phyloP scores from a whole-genome alignment of 768 basidiomycete genomes.

The Leucogyrophana mollusca region DNA sequence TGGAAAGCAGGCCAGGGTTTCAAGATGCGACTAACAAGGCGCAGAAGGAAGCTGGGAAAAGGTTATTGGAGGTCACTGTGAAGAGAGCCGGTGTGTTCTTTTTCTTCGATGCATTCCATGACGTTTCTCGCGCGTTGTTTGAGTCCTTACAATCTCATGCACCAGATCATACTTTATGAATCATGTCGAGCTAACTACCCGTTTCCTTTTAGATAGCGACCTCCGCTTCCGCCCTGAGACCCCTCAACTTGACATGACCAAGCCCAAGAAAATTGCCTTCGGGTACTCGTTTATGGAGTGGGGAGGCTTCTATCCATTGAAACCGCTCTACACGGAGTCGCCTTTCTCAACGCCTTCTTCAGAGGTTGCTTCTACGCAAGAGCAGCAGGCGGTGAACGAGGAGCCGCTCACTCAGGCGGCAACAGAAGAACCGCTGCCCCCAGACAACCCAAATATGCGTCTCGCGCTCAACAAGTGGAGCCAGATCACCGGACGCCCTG shows the following conservation, averaged over 20 bases:
- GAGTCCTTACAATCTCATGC: too few species aligned
- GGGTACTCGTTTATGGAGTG: slow-evolving; percentile 31
- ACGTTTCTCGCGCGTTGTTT: background rate
- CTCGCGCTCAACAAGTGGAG: slow-evolving; percentile 33
- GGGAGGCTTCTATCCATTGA: slow-evolving; percentile 29
- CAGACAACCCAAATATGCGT: slow-evolving; percentile 27
- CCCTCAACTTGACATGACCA: slow-evolving; percentile 27
- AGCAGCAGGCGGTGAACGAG: too few species aligned
- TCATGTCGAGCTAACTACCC: background rate
- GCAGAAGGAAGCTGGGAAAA: background rate
- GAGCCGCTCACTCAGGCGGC: slow-evolving; percentile 3
- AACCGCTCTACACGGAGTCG: slow-evolving; percentile 27
- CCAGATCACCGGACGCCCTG: slow-evolving; percentile 28
- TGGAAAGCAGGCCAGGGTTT: background rate
- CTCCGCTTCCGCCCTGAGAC: slow-evolving; percentile 18
- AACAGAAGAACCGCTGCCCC: slow-evolving; percentile 8
- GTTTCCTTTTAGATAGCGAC: slow-evolving; percentile 9
- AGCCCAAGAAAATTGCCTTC: slow-evolving; percentile 25
- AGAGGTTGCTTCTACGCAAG: too few species aligned
- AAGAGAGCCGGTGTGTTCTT: slow-evolving; percentile 24
- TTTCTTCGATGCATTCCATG: background rate
- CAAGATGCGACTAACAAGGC: background rate
- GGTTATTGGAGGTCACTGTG: slow-evolving; percentile 13
- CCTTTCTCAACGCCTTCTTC: slow-evolving; percentile 14
- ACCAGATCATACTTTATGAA: too few species aligned